Evolutionary conservation across 2,329 filamentous ascomycete species (phyloP), one percentile per base, ranked within the genome.

Genomic region (Diaporthe ilicicola): DNA sequence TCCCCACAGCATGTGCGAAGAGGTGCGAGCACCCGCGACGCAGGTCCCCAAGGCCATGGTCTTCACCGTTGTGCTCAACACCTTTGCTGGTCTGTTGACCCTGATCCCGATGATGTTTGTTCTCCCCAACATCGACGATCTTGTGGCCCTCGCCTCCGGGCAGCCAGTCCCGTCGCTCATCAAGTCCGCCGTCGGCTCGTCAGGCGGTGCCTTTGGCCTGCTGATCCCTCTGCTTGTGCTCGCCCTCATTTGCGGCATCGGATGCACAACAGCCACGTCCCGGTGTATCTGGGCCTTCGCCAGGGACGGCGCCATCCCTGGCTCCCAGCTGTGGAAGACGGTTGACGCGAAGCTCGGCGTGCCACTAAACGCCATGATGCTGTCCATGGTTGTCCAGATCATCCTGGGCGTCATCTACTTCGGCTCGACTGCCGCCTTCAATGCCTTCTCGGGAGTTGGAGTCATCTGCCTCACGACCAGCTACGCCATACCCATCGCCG

Each of bases 1-100:
- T 32, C 61, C 72, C 56, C 72, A 46, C 72, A 91, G 88, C 73
- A 93, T 93, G 91, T 93, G 90, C 76, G 92, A 94, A 80, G 92
- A 93, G 79, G 91, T 93, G 15, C 84, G 87, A 77, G 82, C 89
- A 59, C 91, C 91, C 6, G 84, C 89, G 0, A 88, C 85, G 2
- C 91, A 93, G 79, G 91, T 93, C 9, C 91, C 91, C 75, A 92
- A 91, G 79, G 92, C 91, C 75, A 92, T 94, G 89, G 90, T 93
- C 55, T 83, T 83, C 66, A 91, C 91, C 74, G 86, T 93, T 75
- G 74, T 90, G 75, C 85, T 93, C 81, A 93, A 93, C 84, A 89
- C 87, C 62, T 77, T 91, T 73, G 88, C 87, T 73, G 91, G 91
- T 50, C 84, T 93, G 32, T 80, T 93, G 74, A 92, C 92, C 82